These are phyloP conservation scores for Ustilago trichophora DNA, from an alignment of 1,284 basidiomycete genomes.

Conservation along the genomic window DNA sequence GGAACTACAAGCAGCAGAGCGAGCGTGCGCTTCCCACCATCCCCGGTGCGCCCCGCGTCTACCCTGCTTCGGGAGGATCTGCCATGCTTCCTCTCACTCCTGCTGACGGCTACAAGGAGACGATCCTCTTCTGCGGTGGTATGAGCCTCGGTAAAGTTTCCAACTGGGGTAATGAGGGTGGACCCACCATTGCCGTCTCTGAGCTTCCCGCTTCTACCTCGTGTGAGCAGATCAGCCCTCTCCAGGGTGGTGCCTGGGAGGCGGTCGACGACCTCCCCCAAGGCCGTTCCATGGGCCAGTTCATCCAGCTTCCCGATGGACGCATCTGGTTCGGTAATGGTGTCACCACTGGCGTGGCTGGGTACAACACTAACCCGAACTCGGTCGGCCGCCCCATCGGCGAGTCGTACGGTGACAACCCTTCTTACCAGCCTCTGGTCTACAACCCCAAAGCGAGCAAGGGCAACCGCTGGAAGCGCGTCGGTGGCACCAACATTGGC, in stretches of 20 bases:
- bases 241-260: no score
- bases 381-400: no score
- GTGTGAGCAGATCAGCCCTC: conserved; percentile 17
- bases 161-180: conserved; percentile 55
- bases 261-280: conserved; percentile 53
- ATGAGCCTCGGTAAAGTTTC: conserved; percentile 71
- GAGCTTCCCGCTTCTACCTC: conserved; percentile 54
- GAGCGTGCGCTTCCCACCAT: conserved; percentile 26
- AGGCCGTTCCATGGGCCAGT: conserved; percentile 56
- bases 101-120: conserved; percentile 84
- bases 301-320: conserved; percentile 79
- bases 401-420: conserved; percentile 68
- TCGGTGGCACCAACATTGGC: conserved; percentile 74
- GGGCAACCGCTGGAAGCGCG: conserved; percentile 75
- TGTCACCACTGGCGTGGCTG: conserved; percentile 77
- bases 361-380: conserved; percentile 72
- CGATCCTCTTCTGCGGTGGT: conserved; percentile 87
- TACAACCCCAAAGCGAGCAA: conserved; percentile 75
- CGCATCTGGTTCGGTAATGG: conserved; percentile 66
- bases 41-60: conserved; percentile 69
- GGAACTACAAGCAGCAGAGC: conserved; percentile 26
- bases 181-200: conserved; percentile 48
- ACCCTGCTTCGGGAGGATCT: conserved; percentile 87
- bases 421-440: conserved; percentile 76
- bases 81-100: conserved; percentile 90